These are phyloP conservation scores for Agaricales sp. DNA, from an alignment of 1,284 basidiomycete genomes.

Conservation along the genomic window DNA sequence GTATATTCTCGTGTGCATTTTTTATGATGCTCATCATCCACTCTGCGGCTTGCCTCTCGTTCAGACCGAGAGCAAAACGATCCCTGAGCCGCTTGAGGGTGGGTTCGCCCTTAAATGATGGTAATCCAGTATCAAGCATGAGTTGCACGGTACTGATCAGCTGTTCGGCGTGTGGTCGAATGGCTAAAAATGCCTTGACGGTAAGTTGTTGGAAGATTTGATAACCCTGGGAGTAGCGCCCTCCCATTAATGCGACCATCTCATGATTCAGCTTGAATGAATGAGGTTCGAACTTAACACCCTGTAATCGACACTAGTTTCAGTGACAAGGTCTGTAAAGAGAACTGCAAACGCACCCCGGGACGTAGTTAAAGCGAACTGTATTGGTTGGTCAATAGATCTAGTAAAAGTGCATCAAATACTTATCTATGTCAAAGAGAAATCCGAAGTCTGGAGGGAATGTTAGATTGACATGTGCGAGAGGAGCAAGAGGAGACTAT, in stretches of 20 bases:
- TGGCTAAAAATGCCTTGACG: conserved; percentile 93
- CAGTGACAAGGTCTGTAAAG: background rate
- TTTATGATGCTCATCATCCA: conserved; percentile 84
- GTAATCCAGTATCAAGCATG: conserved; percentile 93
- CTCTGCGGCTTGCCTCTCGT: conserved; percentile 86
- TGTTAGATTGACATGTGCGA: conserved; percentile 2
- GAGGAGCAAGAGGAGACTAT: conserved; percentile 2
- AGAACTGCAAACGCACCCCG: conserved; percentile 28
- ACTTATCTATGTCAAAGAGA: conserved; percentile 96
- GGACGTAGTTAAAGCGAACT: conserved; percentile 27
- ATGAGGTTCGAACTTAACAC: conserved; percentile 94
- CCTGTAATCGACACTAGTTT: conserved; percentile 32
- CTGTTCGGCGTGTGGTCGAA: conserved; percentile 85
- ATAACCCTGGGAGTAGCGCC: conserved; percentile 87
- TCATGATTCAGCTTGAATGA: conserved; percentile 98
- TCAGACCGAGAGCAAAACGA: conserved; percentile 77
- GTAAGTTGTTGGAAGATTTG: conserved; percentile 89
- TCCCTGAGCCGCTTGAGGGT: conserved; percentile 85
- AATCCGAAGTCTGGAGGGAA: conserved; percentile 83
- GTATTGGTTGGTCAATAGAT: background rate
- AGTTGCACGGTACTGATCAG: conserved; percentile 82
- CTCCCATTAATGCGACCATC: conserved; percentile 98
- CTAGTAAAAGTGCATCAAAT: conserved; percentile 2
- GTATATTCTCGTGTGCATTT: conserved; percentile 91
- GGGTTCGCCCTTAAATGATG: conserved; percentile 92